phyloP scores from a whole-genome alignment of 78 protist species.

The Polysphondylium violaceum region DNA sequence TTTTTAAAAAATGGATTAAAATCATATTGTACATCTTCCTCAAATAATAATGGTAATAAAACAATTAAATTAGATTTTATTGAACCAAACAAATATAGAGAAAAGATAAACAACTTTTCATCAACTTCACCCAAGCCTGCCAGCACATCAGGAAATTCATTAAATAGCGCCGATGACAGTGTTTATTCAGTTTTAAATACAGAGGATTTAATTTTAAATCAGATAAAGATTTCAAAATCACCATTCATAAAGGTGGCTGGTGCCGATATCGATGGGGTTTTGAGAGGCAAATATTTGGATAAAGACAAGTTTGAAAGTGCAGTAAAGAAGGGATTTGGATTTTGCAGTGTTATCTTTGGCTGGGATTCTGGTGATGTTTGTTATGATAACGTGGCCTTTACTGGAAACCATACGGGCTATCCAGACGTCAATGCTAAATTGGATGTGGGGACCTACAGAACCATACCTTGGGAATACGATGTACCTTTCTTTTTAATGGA shows the following conservation, averaged over 20 bases:
- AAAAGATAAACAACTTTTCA: too few species aligned
- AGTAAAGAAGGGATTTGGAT: constrained; percentile 58
- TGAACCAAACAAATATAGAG: too few species aligned
- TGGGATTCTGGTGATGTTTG: constrained; percentile 71
- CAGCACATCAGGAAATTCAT: too few species aligned
- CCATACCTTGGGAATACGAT: constrained; percentile 76
- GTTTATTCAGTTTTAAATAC: not conserved
- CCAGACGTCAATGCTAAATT: constrained; percentile 57
- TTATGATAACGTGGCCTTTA: constrained; percentile 59
- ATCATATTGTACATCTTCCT: too few species aligned
- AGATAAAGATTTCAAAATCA: constrained; percentile 17
- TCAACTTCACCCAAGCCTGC: too few species aligned
- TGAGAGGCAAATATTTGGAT: constrained; percentile 72
- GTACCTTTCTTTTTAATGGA: constrained; percentile 78
- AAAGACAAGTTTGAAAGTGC: constrained; percentile 74
- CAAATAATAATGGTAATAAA: not conserved
- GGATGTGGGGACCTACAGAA: constrained; percentile 41
- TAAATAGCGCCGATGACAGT: not conserved
- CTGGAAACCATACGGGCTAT: constrained; percentile 75
- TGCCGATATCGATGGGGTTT: constrained; percentile 78
- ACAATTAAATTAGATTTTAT: not conserved
- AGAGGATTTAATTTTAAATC: constrained; percentile 35
- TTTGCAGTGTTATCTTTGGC: constrained; percentile 81
- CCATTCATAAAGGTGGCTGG: constrained; percentile 70
- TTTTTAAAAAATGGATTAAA: too few species aligned